Percentiles rank a stretch among this genome's conserved stretches.
Conservation (phyloP, 805 yeast genomes). For the Lipomyces chichibuensis region DNA sequence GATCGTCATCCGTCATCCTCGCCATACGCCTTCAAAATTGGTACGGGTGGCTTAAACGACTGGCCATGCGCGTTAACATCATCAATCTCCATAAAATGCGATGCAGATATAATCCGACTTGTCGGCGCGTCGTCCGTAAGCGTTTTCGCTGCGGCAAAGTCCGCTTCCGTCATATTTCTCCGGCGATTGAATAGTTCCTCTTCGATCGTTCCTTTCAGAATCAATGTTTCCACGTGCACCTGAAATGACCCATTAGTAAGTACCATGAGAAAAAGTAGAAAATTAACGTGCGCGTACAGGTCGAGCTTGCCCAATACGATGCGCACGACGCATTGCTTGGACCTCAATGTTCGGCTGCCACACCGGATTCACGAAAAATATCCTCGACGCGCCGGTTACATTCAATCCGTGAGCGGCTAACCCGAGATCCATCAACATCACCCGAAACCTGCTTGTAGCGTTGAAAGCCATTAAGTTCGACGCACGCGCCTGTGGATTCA, state of each 20-base stretch:
- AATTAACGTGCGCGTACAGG: constrained; percentile 48
- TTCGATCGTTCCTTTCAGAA: constrained; percentile 64
- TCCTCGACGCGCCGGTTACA: constrained; percentile 67
- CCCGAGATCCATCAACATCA: constrained; percentile 66
- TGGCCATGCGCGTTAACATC: constrained; percentile 4
- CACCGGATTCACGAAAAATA: constrained; percentile 71
- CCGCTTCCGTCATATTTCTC: constrained; percentile 28
- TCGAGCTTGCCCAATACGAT: constrained; percentile 69
- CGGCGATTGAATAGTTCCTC: constrained; percentile 60
- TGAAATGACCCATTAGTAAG: constrained; percentile 16
- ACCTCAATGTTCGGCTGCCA: constrained; percentile 73
- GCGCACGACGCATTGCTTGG: constrained; percentile 77
- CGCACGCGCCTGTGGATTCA: constrained; percentile 55
- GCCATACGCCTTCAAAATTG: neutral
- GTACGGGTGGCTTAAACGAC: neutral
- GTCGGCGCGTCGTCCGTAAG: constrained; percentile 31
- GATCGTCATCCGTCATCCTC: neutral
- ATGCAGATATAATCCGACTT: constrained; percentile 16
- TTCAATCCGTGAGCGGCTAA: constrained; percentile 72
- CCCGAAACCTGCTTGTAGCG: constrained; percentile 51
- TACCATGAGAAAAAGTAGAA: no score
- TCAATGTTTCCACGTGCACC: constrained; percentile 61
- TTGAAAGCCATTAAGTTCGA: constrained; percentile 57
- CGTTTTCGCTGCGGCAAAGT: constrained; percentile 31
- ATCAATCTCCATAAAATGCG: constrained; percentile 22